phyloP scores from a whole-genome alignment of 768 basidiomycete species.

The Serendipita vermifera region DNA sequence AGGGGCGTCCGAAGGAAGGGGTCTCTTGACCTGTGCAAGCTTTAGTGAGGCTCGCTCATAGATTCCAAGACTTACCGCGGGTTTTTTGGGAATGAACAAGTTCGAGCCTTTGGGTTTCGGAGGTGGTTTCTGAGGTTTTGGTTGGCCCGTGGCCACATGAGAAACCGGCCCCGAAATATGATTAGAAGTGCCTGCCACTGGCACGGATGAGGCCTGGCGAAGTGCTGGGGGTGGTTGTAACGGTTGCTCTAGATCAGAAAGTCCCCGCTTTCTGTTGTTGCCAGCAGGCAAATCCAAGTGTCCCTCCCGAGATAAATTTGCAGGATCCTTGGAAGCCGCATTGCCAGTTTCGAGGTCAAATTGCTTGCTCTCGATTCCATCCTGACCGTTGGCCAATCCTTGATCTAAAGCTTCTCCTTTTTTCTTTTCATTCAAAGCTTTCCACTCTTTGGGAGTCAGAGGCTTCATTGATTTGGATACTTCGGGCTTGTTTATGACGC shows the following conservation, averaged over 20 bases:
- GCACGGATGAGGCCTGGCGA: neutral
- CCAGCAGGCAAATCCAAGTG: no score
- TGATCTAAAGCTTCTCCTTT: no score
- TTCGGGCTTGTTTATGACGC: slow-evolving; percentile 31
- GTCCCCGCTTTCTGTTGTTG: neutral
- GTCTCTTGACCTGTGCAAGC: neutral
- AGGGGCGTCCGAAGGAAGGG: neutral
- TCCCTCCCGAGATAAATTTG: no score
- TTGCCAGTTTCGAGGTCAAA: no score
- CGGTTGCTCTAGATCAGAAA: neutral
- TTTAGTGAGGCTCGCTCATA: neutral
- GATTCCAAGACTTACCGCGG: neutral
- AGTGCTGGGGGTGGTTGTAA: neutral
- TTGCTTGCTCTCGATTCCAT: no score
- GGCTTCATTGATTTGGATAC: no score
- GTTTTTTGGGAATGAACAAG: slow-evolving; percentile 54
- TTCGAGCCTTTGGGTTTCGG: neutral
- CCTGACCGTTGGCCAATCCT: no score
- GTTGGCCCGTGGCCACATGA: neutral
- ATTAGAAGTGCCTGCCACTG: no score
- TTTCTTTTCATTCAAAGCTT: no score
- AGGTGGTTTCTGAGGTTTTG: neutral
- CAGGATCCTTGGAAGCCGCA: no score
- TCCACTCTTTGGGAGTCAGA: no score
- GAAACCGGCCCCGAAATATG: neutral